A percentile compares a stretch with the other conserved stretches of the same genome.
phyloP scores from a whole-genome alignment of 129 eudicot genomes.

The Cynara cardunculus region DNA sequence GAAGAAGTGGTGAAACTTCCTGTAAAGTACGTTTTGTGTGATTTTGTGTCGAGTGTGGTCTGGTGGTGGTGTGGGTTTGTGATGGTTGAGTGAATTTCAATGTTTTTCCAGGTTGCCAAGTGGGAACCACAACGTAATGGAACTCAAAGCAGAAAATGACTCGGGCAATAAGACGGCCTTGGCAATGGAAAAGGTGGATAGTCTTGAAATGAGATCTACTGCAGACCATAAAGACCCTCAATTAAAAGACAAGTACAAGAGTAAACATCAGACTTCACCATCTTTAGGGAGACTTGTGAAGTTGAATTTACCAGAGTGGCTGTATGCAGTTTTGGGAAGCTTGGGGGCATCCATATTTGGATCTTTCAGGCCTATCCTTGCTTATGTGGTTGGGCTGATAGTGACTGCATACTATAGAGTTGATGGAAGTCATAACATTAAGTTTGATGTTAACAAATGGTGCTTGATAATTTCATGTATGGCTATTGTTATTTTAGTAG shows the following conservation, averaged over 20 bases:
- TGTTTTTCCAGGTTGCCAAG: conserved; percentile 40
- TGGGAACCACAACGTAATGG: conserved; percentile 29
- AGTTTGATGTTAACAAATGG: conserved; percentile 58
- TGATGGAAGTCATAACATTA: conserved; percentile 28
- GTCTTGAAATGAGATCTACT: conserved; percentile 29
- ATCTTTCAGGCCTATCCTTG: conserved; percentile 56
- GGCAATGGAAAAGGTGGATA: conserved; percentile 25
- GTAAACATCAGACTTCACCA: conserved; percentile 18
- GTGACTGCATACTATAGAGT: conserved; percentile 48
- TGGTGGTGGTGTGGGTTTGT: neutral
- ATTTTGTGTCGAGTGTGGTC: neutral
- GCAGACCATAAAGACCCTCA: conserved; percentile 7
- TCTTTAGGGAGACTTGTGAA: conserved; percentile 49
- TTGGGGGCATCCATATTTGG: conserved; percentile 52
- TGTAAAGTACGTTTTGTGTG: conserved; percentile 34
- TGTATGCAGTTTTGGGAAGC: conserved; percentile 62
- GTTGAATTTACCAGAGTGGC: conserved; percentile 54
- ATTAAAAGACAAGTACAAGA: conserved; percentile 21
- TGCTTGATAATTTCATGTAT: conserved; percentile 58
- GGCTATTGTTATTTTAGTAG: conserved; percentile 49
- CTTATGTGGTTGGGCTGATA: conserved; percentile 49
- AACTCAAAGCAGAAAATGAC: conserved; percentile 22
- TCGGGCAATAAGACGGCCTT: conserved; percentile 11
- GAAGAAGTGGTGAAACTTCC: conserved; percentile 60
- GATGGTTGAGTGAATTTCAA: neutral